Evolutionary conservation across 2,329 filamentous ascomycete species (phyloP), one percentile per base, ranked within the genome.

Genomic region (Trichophyton verrucosum): DNA sequence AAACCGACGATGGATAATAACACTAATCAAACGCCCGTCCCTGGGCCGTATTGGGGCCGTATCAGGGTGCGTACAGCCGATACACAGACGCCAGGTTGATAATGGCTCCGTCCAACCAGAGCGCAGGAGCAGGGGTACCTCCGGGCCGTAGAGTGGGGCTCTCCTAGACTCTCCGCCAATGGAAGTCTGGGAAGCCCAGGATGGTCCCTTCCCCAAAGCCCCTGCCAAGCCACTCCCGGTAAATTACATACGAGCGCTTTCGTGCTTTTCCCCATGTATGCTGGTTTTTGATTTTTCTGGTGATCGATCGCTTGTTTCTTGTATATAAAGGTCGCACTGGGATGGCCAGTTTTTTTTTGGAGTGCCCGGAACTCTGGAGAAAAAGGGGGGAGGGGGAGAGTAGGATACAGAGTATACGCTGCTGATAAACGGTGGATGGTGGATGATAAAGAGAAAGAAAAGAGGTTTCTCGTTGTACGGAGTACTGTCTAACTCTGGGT

Each of bases 201-300:
- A 15, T 17, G 49, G 24, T 8, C 13, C 49, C 4, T 17, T 20
- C 49, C 13, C 2, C 7, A 15, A 36, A 20, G 3, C 49, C 49
- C 49, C 49, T 55, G 49, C 49, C 49, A 55, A 55, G 49, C 49
- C 49, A 55, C 49, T 17, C 49, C 49, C 49, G 49, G 49, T 55
- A 55, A 55, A 15, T 55, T 55, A 55, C 49, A 55, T 55, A 55
- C 49, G 20, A 15, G 27, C 11, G 40, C 40, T 44, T 17, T 3
- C 33, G 49, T 55, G 24, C n/a, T 55, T 55, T 55, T 55, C 15
- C 9, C 24, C 27, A n/a, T 44, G 6, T 13, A 17, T 44, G 40
- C 40, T 7, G 13, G 49, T 15, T 49, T 49, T 47, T 47, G 46
- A 15, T 49, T 49, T 49, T 24, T 27, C 24, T 22, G 33, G 7